phyloP scores from a whole-genome alignment of 441 rosid species.

The Gossypium aridum region DNA sequence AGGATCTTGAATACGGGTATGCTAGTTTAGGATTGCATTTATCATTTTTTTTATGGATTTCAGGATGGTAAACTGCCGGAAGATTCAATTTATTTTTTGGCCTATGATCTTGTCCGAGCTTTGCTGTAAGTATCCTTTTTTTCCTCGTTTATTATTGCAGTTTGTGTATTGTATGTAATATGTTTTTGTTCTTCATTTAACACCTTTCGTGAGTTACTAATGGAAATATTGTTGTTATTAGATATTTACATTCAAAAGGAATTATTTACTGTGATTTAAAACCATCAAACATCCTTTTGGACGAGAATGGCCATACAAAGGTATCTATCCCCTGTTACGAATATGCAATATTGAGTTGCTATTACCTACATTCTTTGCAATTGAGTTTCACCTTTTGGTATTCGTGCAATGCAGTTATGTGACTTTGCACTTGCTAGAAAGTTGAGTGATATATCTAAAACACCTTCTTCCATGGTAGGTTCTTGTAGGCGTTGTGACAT shows the following conservation, averaged over 20 bases:
- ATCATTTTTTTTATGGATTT: conserved; percentile 19
- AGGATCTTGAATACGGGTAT: neutral
- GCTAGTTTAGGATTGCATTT: conserved; percentile 7
- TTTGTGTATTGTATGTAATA: neutral
- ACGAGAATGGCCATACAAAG: conserved; percentile 87
- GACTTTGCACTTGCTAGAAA: conserved; percentile 95
- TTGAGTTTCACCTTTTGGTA: neutral
- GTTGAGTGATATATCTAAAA: conserved; percentile 66
- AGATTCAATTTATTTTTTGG: conserved; percentile 82
- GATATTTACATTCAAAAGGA: conserved; percentile 86
- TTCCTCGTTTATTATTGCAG: conserved; percentile 4
- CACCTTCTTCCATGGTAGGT: conserved; percentile 54
- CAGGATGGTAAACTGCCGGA: conserved; percentile 91
- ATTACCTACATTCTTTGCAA: conserved; percentile 9
- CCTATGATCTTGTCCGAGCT: conserved; percentile 69
- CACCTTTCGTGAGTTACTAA: conserved; percentile 12
- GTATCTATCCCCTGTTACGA: conserved; percentile 28
- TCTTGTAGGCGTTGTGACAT: conserved; percentile 1
- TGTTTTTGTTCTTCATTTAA: neutral
- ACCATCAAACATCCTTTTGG: conserved; percentile 92
- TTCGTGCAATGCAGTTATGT: conserved; percentile 65
- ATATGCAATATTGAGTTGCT: neutral
- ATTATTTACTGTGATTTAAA: conserved; percentile 88
- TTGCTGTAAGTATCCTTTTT: conserved; percentile 53
- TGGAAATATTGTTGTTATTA: conserved; percentile 22